Evolutionary conservation across 257 asterid genomes (phyloP), one percentile per base, ranked within the genome.

Genomic region (Cynanchum wilfordii): DNA sequence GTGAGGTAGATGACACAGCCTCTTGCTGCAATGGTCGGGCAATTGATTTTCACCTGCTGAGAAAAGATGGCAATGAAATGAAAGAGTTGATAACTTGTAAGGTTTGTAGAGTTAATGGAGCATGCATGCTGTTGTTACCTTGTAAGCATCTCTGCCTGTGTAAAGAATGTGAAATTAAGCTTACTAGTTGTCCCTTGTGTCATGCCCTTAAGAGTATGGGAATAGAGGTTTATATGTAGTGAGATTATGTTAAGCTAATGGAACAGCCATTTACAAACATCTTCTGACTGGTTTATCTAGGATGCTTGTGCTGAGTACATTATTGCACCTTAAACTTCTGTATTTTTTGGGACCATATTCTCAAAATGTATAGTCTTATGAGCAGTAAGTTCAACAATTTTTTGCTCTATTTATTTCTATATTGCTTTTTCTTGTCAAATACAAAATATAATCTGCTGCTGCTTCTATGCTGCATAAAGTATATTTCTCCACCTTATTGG

Each of bases 131-230:
- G 69, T 77, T 95, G 79, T 82, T 92, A 69, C 99, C 99, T 49
- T 95, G 99, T 81, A 90, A 95, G 87, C 99, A 95, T 87, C 87
- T 95, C 17, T 95, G 98, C 75, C 71, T 92, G 86, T 95, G 99
- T 82, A 92, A 85, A 84, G 97, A 84, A 54, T 95, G 99, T 77
- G 99, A 95, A 67, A 85, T 85, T 72, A 89, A 84, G 89, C 73
- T 80, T 81, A 86, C 90, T 78, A 47, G 73, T 42, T 95, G 99
- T 65, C 99, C 99, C 44, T 58, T 95, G 87, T 95, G 99, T 69
- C 94, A 86, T 72, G 82, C 90, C 74, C 75, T 90, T 6, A 92
- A 92, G 88, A 83, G 83, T 71, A 82, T 82, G 55, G 97, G 98
- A 67, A 87, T 95, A 90, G 96, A 95, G 89, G 96, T 95, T 75